These are phyloP conservation scores for Colletotrichum sidae DNA, from an alignment of 2,329 filamentous ascomycete species.

Conservation along the genomic window DNA sequence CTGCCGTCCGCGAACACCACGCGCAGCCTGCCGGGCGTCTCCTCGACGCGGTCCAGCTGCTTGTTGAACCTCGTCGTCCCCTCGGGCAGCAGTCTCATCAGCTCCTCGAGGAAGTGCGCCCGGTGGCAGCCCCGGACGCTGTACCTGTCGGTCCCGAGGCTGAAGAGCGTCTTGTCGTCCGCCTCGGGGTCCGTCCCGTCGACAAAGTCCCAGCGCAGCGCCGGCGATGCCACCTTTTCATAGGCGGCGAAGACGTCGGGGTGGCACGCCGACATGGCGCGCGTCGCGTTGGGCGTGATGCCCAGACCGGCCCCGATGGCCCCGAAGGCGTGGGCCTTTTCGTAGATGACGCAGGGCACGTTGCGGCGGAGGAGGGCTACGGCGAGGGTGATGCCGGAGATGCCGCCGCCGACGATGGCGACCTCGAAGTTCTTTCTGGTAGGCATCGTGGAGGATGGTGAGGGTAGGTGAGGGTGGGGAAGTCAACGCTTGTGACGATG, in stretches of 20 bases:
- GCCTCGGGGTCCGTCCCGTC: constrained; percentile 22
- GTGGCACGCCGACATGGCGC: constrained; percentile 50
- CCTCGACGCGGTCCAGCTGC: constrained; percentile 45
- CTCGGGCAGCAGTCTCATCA: constrained; percentile 50
- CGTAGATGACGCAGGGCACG: constrained; percentile 58
- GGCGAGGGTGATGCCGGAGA: constrained; percentile 61
- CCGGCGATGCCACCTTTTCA: constrained; percentile 43
- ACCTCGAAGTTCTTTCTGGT: constrained; percentile 40
- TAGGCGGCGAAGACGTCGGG: constrained; percentile 48
- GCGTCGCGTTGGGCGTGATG: constrained; percentile 61
- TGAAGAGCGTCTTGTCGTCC: constrained; percentile 10
- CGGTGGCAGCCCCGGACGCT: constrained; percentile 23
- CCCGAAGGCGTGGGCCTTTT: constrained; percentile 54
- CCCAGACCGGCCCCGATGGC: constrained; percentile 65
- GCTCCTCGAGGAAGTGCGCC: constrained; percentile 45
- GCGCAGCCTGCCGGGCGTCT: constrained; percentile 34
- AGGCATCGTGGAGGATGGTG: no score
- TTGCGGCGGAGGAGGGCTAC: constrained; percentile 55
- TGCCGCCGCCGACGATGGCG: constrained; percentile 64
- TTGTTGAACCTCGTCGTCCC: constrained; percentile 43
- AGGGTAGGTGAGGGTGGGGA: no score
- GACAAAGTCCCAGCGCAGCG: constrained; percentile 37
- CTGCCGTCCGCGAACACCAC: constrained; percentile 54
- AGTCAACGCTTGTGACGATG: no score
- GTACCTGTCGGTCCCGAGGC: not conserved